phyloP scores from a whole-genome alignment of 2,329 filamentous ascomycete genomes.

The Penicillium brasilianum region DNA sequence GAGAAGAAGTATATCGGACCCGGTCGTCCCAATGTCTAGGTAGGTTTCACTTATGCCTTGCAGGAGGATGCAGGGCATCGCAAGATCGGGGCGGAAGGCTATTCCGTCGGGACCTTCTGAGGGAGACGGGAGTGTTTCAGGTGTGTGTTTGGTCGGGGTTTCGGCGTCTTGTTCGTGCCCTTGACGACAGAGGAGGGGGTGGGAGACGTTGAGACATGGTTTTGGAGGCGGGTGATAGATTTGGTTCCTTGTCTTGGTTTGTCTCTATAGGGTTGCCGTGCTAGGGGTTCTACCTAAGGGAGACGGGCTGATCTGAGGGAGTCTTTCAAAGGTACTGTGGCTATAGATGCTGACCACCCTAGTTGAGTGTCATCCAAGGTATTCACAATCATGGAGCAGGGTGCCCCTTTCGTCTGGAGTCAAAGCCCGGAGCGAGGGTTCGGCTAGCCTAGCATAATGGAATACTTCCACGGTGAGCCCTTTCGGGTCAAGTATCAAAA shows the following conservation, averaged over 20 bases:
- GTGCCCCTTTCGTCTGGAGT: too few relatives aligned
- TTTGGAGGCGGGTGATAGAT: background rate
- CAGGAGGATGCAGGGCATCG: conserved; percentile 20
- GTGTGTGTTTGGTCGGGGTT: conserved; percentile 9
- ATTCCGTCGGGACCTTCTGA: conserved; percentile 10
- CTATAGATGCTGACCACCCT: too few relatives aligned
- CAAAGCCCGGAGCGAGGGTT: background rate
- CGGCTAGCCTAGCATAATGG: too few relatives aligned
- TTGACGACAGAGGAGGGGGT: background rate
- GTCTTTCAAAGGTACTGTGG: too few relatives aligned
- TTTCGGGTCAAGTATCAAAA: conserved; percentile 4
- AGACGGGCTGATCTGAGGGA: background rate
- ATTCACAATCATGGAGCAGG: too few relatives aligned
- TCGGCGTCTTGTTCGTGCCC: background rate
- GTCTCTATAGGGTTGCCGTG: background rate
- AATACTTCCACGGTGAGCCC: background rate
- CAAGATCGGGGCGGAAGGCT: conserved; percentile 1
- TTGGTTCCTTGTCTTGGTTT: background rate
- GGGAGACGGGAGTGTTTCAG: conserved; percentile 20
- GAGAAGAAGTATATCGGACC: conserved; percentile 12
- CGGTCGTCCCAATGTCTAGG: conserved; percentile 26
- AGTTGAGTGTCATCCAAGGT: too few relatives aligned
- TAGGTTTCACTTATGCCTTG: conserved; percentile 35
- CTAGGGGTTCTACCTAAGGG: background rate
- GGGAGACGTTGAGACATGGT: background rate